A percentile compares a stretch with the other conserved stretches of the same genome.
Conservation (phyloP, 305 asterid species). For the Solanum hybrid region DNA sequence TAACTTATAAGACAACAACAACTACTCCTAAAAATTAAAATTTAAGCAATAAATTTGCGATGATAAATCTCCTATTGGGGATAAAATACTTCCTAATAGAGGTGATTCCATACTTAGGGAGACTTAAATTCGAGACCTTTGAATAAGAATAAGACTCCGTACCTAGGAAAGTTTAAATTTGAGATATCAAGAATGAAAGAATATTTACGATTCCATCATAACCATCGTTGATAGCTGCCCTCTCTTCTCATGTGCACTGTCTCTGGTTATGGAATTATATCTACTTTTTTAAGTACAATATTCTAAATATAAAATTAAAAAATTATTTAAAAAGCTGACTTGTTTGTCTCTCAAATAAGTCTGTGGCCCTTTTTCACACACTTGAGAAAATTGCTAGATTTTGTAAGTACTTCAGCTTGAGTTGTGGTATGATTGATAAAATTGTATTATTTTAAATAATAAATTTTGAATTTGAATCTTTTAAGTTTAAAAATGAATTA, state of each 20-base stretch:
- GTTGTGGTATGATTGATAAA: neutral
- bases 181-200: rapidly evolving
- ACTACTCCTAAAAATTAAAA: neutral
- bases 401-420: neutral
- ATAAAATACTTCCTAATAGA: neutral
- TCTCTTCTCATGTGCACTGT: neutral
- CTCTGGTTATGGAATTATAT: neutral
- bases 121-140: no score
- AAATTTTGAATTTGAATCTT: rapidly evolving
- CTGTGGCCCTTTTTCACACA: neutral
- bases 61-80: neutral
- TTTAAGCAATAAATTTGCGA: neutral
- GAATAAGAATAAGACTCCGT: rapidly evolving
- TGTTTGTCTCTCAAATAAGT: neutral
- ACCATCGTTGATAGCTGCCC: neutral
- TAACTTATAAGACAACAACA: neutral
- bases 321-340: neutral
- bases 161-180: rapidly evolving
- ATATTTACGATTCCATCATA: no score
- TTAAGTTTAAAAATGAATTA: neutral
- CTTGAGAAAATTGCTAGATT: neutral
- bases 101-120: rapidly evolving
- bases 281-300: neutral
- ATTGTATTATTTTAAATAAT: neutral
- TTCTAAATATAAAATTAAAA: neutral